Conservation (phyloP, 495 filamentous ascomycete genomes). For the Talaromyces nanjingensis region DNA sequence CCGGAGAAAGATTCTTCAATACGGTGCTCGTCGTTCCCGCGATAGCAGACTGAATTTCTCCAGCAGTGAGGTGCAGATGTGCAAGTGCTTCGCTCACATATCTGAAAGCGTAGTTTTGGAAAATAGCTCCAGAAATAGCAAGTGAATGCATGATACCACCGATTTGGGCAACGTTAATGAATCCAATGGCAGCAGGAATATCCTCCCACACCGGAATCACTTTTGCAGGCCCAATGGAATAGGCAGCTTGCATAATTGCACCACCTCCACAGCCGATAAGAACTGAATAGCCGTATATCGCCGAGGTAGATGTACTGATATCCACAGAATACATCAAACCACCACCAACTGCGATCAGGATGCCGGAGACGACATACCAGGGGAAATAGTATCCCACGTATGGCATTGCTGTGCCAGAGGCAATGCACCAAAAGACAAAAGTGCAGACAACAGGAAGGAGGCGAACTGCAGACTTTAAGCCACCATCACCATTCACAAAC, state of each 20-base stretch:
- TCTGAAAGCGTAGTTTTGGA: slow-evolving; percentile 35
- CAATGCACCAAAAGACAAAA: slow-evolving; percentile 15
- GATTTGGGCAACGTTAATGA: slow-evolving; percentile 50
- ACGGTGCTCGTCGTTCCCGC: not conserved
- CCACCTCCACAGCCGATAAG: slow-evolving; percentile 49
- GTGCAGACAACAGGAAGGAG: slow-evolving; percentile 24
- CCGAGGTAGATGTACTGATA: slow-evolving; percentile 24
- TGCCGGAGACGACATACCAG: slow-evolving; percentile 44
- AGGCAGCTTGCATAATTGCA: slow-evolving; percentile 42
- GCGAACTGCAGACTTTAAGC: slow-evolving; percentile 30
- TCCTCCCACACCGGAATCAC: slow-evolving; percentile 23
- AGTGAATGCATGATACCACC: slow-evolving; percentile 45
- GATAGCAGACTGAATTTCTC: not conserved
- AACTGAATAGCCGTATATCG: slow-evolving; percentile 41
- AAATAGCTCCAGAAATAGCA: slow-evolving; percentile 51
- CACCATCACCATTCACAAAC: slow-evolving; percentile 30
- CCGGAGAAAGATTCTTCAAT: not conserved
- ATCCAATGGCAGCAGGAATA: slow-evolving; percentile 37
- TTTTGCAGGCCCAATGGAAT: slow-evolving; percentile 47
- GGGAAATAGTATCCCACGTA: slow-evolving; percentile 45
- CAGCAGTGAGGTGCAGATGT: not conserved
- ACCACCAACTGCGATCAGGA: slow-evolving; percentile 37
- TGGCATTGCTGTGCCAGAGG: slow-evolving; percentile 39
- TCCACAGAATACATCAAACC: slow-evolving; percentile 27
- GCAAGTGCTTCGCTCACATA: not conserved